Percentiles rank a stretch among this genome's conserved stretches.
Evolutionary conservation across 257 asterid species (phyloP).

Genomic region (Nicotiana obtusifolia): DNA sequence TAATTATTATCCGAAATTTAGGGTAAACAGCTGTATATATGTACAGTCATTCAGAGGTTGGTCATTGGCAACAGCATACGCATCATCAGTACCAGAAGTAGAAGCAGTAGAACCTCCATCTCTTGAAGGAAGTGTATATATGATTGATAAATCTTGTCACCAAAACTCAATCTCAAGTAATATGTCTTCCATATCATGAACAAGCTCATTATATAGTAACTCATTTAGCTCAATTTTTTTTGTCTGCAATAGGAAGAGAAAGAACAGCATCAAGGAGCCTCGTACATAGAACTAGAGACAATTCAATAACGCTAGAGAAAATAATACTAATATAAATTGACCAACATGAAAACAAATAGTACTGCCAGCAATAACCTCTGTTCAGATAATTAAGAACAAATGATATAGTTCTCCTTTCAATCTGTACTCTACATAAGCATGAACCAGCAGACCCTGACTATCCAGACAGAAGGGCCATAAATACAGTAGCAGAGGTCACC

Average conservation of each 20-base stretch:
- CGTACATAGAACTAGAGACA: neutral
- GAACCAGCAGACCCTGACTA: neutral
- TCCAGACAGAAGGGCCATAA: neutral
- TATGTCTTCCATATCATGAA: conserved; percentile 93
- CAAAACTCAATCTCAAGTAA: conserved; percentile 51
- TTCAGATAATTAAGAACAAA: conserved; percentile 5
- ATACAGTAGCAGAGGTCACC: neutral
- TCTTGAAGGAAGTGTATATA: conserved; percentile 55
- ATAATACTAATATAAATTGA: neutral
- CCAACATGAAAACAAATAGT: neutral
- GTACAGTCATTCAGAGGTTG: conserved; percentile 35
- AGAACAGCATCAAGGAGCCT: neutral
- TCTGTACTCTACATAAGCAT: neutral
- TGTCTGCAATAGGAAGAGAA: conserved; percentile 38
- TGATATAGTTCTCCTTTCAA: neutral
- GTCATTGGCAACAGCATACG: conserved; percentile 51
- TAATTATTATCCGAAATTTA: no score
- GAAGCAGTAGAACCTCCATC: conserved; percentile 93
- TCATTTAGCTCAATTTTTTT: conserved; percentile 48
- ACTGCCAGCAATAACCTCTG: neutral
- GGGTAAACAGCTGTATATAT: no score
- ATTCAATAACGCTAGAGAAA: neutral
- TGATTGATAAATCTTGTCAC: conserved; percentile 36
- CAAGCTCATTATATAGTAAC: conserved; percentile 56
- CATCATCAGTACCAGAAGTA: conserved; percentile 65